Percentiles rank a stretch among this genome's conserved stretches.
Conservation (phyloP, 768 basidiomycete species). For the Aureoboletus auriporus region DNA sequence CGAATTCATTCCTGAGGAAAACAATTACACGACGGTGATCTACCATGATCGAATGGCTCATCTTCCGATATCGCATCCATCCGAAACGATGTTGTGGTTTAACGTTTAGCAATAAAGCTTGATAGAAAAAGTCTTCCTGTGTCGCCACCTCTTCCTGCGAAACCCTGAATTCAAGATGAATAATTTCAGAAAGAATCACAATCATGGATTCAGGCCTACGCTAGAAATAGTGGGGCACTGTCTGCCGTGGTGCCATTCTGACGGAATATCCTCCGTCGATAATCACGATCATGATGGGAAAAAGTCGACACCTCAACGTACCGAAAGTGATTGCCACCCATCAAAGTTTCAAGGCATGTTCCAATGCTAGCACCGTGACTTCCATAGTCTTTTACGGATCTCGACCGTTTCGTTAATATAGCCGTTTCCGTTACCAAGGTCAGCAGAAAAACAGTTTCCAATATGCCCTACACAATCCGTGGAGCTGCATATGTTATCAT, state of each 20-base stretch:
- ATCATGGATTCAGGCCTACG: too few species aligned
- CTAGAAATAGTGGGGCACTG: slow-evolving; percentile 51
- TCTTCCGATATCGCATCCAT: slow-evolving; percentile 49
- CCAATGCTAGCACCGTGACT: slow-evolving; percentile 28
- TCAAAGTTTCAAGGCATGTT: slow-evolving; percentile 40
- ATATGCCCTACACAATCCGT: slow-evolving; percentile 38
- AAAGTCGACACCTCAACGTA: slow-evolving; percentile 5
- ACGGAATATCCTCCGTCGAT: slow-evolving; percentile 37
- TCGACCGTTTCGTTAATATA: slow-evolving; percentile 40
- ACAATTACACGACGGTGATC: not conserved
- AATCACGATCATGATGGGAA: not conserved
- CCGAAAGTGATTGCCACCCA: slow-evolving; percentile 48
- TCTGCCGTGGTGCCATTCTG: slow-evolving; percentile 54
- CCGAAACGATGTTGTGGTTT: slow-evolving; percentile 38
- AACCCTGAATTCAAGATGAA: too few species aligned
- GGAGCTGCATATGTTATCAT: slow-evolving; percentile 21
- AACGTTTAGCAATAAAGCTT: too few species aligned
- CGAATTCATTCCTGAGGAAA: slow-evolving; percentile 33
- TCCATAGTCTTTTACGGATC: slow-evolving; percentile 41
- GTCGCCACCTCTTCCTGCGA: too few species aligned
- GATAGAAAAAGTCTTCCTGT: too few species aligned
- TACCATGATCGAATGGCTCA: slow-evolving; percentile 9
- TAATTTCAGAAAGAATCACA: too few species aligned
- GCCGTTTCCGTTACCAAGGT: slow-evolving; percentile 47
- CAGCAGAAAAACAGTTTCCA: slow-evolving; percentile 35